Evolutionary conservation across 2,329 filamentous ascomycete species (phyloP), one percentile per base, ranked within the genome.

Genomic region (Fusarium subtropicale): DNA sequence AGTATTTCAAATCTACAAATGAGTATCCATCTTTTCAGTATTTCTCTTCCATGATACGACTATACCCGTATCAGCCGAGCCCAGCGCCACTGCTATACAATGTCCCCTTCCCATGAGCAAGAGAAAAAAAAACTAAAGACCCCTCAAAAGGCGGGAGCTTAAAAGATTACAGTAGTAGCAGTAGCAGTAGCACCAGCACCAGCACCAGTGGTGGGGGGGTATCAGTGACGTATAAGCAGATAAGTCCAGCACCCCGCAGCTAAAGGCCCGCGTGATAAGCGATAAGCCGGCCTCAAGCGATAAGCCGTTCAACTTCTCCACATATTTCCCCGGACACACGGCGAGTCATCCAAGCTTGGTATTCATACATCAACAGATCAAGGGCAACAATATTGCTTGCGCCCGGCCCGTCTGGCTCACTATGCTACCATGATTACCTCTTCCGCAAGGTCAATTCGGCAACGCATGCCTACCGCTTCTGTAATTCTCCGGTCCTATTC

Each of bases 371-470:
- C 20, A 39, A 50, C 51, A 64, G 31, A 47, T 31, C 12, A 30
- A 13, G 50, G 7, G 15, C 7, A 41, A 36, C 31, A 41, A 39
- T 12, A 41, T 12, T 22, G 3, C 26, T n/a, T 34, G 15, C 33
- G 10, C 13, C 33, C 7, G 13, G 36, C 36, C 36, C 36, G 3
- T 11, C n/a, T 34, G 50, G 28, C 36, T 53, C 55, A 66, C 36
- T 51, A 74, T 74, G 69, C 70, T 34, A 61, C 59, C 51, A 76
- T 76, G 74, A 76, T 66, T 66, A 38, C 59, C 51, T 56, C 58
- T 33, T 64, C 53, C 36, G 42, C 72, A 45, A 65, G 70, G 68
- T 69, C 57, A 66, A 66, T 73, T 60, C 64, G 70, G 71, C 67
- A 42, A 51, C 66, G 60, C 53, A 64, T 66, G 62, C 64, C 66